Percentiles rank a stretch among this genome's conserved stretches.
These are phyloP conservation scores for Xenoacremonium recifei DNA, from an alignment of 2,329 filamentous ascomycete genomes.

Conservation along the genomic window DNA sequence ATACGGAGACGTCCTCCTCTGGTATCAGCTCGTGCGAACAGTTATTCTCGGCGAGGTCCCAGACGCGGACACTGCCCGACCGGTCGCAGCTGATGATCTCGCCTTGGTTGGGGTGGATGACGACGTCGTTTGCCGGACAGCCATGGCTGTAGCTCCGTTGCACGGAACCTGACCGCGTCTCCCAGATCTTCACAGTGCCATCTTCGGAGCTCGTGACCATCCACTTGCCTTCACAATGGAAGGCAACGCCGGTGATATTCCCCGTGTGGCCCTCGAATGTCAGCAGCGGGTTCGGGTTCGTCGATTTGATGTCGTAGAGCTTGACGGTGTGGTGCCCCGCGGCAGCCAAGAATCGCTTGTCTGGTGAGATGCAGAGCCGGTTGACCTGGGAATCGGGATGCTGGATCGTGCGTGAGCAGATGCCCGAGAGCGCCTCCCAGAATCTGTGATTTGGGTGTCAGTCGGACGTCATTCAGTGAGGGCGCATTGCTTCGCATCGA, in stretches of 20 bases:
- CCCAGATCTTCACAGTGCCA: constrained; percentile 96
- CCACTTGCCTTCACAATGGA: constrained; percentile 99
- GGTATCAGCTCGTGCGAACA: constrained; percentile 96
- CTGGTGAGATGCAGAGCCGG: constrained; percentile 94
- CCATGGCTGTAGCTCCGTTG: constrained; percentile 93
- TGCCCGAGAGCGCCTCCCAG: constrained; percentile 97
- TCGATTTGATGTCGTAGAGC: constrained; percentile 97
- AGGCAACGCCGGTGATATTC: constrained; percentile 94
- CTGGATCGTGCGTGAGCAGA: constrained; percentile 96
- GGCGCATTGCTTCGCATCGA: constrained; percentile 19
- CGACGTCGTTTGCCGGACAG: constrained; percentile 90
- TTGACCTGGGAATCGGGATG: constrained; percentile 99
- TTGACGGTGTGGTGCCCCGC: constrained; percentile 80
- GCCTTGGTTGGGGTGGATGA: constrained; percentile 98
- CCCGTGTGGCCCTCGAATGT: constrained; percentile 94
- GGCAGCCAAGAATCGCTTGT: constrained; percentile 95
- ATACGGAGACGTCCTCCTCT: constrained; percentile 90
- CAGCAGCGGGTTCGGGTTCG: constrained; percentile 90
- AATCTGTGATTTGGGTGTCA: constrained; percentile 57
- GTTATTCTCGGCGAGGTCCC: constrained; percentile 96
- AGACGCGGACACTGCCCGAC: constrained; percentile 87
- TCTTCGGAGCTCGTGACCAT: constrained; percentile 99
- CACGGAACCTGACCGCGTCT: constrained; percentile 79
- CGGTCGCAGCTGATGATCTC: constrained; percentile 97
- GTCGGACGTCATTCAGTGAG: constrained; percentile 3